These are phyloP conservation scores for Sisymbrium irio DNA, from an alignment of 345 rosid species.

Conservation along the genomic window DNA sequence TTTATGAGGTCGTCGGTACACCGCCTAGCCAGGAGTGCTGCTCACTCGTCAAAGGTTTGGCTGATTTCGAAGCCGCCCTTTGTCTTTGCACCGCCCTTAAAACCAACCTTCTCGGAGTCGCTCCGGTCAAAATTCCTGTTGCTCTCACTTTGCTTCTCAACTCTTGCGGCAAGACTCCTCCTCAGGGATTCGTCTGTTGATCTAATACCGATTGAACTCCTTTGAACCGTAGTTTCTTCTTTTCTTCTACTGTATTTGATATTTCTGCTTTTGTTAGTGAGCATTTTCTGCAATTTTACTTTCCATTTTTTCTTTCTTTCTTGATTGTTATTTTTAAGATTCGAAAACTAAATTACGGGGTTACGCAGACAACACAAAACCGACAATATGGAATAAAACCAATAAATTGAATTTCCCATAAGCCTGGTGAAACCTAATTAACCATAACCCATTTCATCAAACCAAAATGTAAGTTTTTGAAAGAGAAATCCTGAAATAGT, in stretches of 20 bases:
- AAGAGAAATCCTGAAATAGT: too few relatives aligned
- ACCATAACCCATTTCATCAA: too few relatives aligned
- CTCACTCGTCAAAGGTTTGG: constrained; percentile 62
- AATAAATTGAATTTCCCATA: too few relatives aligned
- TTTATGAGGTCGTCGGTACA: constrained; percentile 58
- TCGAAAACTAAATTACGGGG: not conserved
- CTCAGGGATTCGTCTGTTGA: constrained; percentile 49
- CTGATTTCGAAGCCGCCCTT: constrained; percentile 73
- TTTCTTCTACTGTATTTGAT: not conserved
- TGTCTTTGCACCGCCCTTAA: constrained; percentile 76
- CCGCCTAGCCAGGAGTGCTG: constrained; percentile 77
- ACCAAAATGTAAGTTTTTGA: too few relatives aligned
- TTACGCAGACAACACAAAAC: too few relatives aligned
- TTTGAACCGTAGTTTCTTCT: not conserved
- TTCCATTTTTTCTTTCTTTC: not conserved
- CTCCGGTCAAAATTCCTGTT: constrained; percentile 43
- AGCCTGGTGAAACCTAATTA: too few relatives aligned
- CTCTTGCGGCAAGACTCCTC: constrained; percentile 55
- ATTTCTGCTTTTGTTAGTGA: not conserved
- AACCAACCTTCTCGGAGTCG: constrained; percentile 50
- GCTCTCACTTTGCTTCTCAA: constrained; percentile 46
- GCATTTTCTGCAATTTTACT: not conserved
- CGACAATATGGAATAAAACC: too few relatives aligned
- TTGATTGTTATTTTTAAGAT: not conserved
- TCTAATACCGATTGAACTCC: not conserved